phyloP scores from a whole-genome alignment of 352 stramenopile species.

The Globisporangium iwayamae region DNA sequence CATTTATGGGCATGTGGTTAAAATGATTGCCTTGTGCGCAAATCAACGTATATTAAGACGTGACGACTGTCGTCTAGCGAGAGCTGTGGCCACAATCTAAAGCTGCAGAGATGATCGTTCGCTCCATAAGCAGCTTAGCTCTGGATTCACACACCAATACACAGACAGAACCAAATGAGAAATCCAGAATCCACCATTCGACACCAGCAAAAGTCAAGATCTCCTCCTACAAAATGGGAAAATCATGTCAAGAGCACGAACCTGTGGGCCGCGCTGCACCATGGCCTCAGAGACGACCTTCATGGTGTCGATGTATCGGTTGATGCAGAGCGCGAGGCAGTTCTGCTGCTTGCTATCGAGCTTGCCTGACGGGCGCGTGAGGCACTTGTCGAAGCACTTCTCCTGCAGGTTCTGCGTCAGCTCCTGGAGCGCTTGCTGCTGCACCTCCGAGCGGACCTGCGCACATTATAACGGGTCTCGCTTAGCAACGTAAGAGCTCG shows the following conservation, averaged over 20 bases:
- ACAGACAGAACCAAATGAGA: conserved; percentile 2
- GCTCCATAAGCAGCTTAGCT: conserved; percentile 5
- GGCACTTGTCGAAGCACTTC: conserved; percentile 91
- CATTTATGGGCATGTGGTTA: background rate
- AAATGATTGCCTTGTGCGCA: background rate
- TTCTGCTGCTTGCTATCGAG: conserved; percentile 90
- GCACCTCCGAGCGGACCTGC: conserved; percentile 79
- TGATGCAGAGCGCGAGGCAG: conserved; percentile 85
- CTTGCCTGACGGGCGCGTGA: conserved; percentile 74
- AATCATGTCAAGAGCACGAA: conserved; percentile 13
- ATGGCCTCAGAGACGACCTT: conserved; percentile 86
- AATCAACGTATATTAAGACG: conserved; percentile 15
- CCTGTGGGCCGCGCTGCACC: conserved; percentile 65
- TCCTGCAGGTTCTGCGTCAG: conserved; percentile 85
- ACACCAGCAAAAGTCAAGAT: background rate
- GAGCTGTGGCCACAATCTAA: conserved; percentile 10
- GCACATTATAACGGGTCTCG: background rate
- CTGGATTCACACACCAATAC: conserved; percentile 1
- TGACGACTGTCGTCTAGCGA: background rate
- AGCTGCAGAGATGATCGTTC: conserved; percentile 4
- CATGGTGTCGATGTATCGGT: conserved; percentile 91
- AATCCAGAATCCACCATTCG: background rate
- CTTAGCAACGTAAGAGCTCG: background rate
- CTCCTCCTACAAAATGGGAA: background rate
- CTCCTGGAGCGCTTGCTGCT: conserved; percentile 81